phyloP scores from a whole-genome alignment of 805 yeast species.

The Candida chauliodis region DNA sequence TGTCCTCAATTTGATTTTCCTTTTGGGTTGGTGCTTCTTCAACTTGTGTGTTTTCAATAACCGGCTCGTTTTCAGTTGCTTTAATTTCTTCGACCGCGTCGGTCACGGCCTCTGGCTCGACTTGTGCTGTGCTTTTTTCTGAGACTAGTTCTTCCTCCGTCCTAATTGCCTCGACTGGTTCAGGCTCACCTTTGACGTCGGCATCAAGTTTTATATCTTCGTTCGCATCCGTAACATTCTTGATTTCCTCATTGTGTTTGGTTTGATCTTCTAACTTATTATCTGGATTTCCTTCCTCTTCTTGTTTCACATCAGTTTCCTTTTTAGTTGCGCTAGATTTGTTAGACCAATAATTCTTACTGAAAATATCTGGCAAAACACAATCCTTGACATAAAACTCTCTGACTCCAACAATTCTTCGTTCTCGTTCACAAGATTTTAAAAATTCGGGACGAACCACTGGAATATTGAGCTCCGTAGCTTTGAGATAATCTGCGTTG shows the following conservation, averaged over 20 bases:
- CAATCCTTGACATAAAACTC: slow-evolving; percentile 69
- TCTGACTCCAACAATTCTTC: slow-evolving; percentile 89
- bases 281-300: neutral
- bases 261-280: no score
- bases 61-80: no score
- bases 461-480: slow-evolving; percentile 83
- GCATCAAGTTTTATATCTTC: neutral
- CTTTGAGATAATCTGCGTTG: slow-evolving; percentile 70
- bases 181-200: neutral
- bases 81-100: no score
- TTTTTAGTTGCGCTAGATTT: slow-evolving; percentile 2
- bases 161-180: no score
- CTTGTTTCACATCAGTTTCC: slow-evolving; percentile 3
- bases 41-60: no score
- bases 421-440: slow-evolving; percentile 85
- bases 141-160: no score
- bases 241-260: no score
- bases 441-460: slow-evolving; percentile 96
- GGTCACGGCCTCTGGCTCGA: no score
- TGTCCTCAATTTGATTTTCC: no score
- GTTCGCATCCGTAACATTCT: neutral
- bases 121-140: no score
- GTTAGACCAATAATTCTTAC: slow-evolving; percentile 37
- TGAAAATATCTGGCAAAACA: slow-evolving; percentile 41
- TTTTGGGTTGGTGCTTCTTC: no score